These are phyloP conservation scores for Hymenoscyphus linearis DNA, from an alignment of 2,329 filamentous ascomycete species.

Conservation along the genomic window DNA sequence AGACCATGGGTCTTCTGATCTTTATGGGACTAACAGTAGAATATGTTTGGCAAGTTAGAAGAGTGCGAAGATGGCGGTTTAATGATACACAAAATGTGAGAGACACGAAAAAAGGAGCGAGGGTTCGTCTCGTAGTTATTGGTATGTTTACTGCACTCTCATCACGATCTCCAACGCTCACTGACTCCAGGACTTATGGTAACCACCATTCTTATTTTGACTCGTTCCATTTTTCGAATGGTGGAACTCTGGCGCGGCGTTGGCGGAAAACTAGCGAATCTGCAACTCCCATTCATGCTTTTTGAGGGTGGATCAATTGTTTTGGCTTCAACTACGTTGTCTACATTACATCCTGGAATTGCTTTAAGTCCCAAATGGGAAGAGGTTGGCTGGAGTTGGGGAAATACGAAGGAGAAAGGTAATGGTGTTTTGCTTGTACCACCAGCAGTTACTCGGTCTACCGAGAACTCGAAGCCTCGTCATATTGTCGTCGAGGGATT, in stretches of 20 bases:
- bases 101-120: background rate
- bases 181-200: constrained; percentile 24
- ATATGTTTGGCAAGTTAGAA: constrained; percentile 16
- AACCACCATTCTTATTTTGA: constrained; percentile 42
- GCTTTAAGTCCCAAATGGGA: constrained; percentile 12
- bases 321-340: constrained; percentile 27
- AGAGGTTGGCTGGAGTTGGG: background rate
- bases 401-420: background rate
- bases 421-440: background rate
- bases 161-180: background rate
- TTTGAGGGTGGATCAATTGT: constrained; percentile 38
- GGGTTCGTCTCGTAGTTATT: background rate
- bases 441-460: background rate
- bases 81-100: background rate
- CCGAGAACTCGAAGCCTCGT: background rate
- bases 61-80: background rate
- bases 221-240: constrained; percentile 50
- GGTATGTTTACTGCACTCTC: background rate
- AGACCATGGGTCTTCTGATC: constrained; percentile 33
- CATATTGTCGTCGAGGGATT: background rate
- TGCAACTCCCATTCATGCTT: constrained; percentile 40
- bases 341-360: constrained; percentile 30
- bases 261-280: constrained; percentile 38
- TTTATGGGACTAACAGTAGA: constrained; percentile 23
- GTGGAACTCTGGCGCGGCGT: constrained; percentile 52